Evolutionary conservation across 2,329 filamentous ascomycete species (phyloP).

Genomic region (Arthrocladium fulminans): DNA sequence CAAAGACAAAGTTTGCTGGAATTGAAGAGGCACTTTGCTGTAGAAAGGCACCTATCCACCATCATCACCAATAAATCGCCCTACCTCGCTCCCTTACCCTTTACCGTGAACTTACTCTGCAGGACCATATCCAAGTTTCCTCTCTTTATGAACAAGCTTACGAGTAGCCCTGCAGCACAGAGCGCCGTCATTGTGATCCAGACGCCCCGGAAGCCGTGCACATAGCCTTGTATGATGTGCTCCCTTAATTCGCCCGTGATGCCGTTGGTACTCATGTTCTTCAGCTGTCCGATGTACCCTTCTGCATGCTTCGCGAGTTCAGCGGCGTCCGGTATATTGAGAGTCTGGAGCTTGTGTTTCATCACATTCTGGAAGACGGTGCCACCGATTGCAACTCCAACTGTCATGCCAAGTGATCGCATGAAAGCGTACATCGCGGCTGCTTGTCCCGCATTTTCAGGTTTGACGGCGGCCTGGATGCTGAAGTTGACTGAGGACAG

Average conservation of each 20-base stretch:
- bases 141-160: constrained; percentile 8
- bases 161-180: constrained; percentile 8
- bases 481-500: constrained; percentile 34
- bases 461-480: constrained; percentile 30
- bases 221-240: constrained; percentile 9
- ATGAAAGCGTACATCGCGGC: constrained; percentile 32
- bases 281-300: constrained; percentile 9
- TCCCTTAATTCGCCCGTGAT: not conserved
- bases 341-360: constrained; percentile 22
- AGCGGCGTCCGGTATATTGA: constrained; percentile 8
- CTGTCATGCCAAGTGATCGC: constrained; percentile 36
- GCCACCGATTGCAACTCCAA: constrained; percentile 35
- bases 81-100: not conserved
- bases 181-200: constrained; percentile 11
- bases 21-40: no score
- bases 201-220: constrained; percentile 8
- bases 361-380: constrained; percentile 37
- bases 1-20: no score
- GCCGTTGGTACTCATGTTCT: not conserved
- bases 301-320: constrained; percentile 14
- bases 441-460: constrained; percentile 28
- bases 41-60: no score
- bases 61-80: no score
- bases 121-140: constrained; percentile 9
- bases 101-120: constrained; percentile 5